phyloP scores from a whole-genome alignment of 2,329 filamentous ascomycete species.

The Coleophoma crateriformis region DNA sequence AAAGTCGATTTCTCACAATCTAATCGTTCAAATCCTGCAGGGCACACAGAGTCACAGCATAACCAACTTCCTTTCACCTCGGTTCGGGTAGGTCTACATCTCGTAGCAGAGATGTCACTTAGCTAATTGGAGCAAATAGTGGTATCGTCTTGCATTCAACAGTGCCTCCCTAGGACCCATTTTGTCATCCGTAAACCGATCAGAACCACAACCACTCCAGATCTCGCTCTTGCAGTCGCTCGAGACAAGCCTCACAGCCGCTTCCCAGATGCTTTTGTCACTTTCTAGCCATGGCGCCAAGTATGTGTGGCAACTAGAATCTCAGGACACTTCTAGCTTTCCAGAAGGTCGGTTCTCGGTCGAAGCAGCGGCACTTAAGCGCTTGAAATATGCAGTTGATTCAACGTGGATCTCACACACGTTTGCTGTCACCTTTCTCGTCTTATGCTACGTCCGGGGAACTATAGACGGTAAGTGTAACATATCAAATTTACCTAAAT shows the following conservation, averaged over 20 bases:
- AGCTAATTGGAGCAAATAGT: background rate
- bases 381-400: background rate
- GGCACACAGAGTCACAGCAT: constrained; percentile 12
- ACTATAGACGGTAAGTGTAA: background rate
- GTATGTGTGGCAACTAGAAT: background rate
- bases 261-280: background rate
- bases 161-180: constrained; percentile 4
- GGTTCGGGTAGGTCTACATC: constrained; percentile 9
- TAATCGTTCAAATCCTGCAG: background rate
- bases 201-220: background rate
- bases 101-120: background rate
- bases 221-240: background rate
- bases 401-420: background rate
- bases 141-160: constrained; percentile 9
- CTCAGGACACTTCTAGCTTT: background rate
- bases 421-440: background rate
- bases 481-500: too few relatives aligned
- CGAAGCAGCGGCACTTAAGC: background rate
- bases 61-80: constrained; percentile 20
- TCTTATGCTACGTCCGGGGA: background rate
- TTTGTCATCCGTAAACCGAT: constrained; percentile 2
- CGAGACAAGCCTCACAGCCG: background rate
- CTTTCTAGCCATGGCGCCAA: background rate
- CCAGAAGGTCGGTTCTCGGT: background rate
- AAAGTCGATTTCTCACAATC: background rate